phyloP scores from a whole-genome alignment of 768 basidiomycete species.

The Scleroderma citrinum region DNA sequence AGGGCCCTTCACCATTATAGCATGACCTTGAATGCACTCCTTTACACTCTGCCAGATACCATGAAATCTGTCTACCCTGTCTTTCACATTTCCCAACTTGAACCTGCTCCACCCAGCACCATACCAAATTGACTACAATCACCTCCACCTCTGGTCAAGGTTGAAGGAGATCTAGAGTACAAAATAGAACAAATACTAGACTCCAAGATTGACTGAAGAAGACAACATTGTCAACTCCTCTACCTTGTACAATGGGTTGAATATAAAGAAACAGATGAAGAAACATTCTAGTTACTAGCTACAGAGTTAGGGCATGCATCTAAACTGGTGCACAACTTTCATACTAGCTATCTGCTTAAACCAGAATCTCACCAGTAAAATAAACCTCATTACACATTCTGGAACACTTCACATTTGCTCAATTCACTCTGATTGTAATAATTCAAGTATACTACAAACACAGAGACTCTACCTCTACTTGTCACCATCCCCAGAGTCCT shows the following conservation, averaged over 20 bases:
- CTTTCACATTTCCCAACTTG: constrained; percentile 2
- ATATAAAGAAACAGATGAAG: neutral
- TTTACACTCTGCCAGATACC: constrained; percentile 17
- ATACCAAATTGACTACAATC: neutral
- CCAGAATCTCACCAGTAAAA: too few relatives aligned
- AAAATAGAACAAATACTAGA: too few relatives aligned
- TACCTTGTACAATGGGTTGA: constrained; percentile 8
- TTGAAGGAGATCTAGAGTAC: too few relatives aligned
- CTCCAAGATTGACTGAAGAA: too few relatives aligned
- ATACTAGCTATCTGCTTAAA: neutral
- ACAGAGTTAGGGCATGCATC: neutral
- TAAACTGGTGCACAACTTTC: too few relatives aligned
- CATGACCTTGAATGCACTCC: constrained; percentile 12
- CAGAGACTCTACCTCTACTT: too few relatives aligned
- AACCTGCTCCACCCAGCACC: neutral
- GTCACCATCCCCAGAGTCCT: too few relatives aligned
- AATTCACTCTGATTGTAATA: too few relatives aligned
- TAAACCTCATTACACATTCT: too few relatives aligned
- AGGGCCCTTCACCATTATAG: constrained; percentile 17
- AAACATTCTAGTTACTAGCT: neutral
- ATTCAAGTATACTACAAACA: too few relatives aligned
- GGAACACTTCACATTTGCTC: too few relatives aligned
- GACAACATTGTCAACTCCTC: too few relatives aligned
- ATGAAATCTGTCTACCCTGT: constrained; percentile 11
- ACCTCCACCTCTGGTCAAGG: constrained; percentile 7